These are phyloP conservation scores for Tephrocybe rancida DNA, from an alignment of 768 basidiomycete genomes.

Conservation along the genomic window DNA sequence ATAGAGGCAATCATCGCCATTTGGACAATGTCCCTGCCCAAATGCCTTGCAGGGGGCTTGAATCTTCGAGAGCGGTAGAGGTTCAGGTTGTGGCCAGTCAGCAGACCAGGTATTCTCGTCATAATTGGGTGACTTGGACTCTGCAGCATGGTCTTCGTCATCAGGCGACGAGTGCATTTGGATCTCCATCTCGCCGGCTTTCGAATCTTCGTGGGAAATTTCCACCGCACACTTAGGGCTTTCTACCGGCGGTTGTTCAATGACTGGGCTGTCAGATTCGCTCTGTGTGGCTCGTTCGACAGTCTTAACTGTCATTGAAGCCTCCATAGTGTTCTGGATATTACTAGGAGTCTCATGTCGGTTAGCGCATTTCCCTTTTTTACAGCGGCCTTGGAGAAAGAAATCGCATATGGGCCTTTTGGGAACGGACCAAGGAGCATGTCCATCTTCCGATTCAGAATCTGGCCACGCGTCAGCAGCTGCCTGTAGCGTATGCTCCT, in stretches of 20 bases:
- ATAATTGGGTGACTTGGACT: constrained; percentile 2
- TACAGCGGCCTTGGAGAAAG: constrained; percentile 3
- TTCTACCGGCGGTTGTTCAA: too few species aligned
- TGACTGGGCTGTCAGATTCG: too few species aligned
- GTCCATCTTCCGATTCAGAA: constrained; percentile 4
- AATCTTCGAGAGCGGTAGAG: constrained; percentile 12
- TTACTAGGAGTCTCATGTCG: constrained; percentile 3
- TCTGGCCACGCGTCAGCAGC: constrained; percentile 7
- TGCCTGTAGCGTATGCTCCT: not conserved
- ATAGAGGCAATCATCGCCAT: constrained; percentile 29
- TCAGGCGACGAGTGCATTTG: not conserved
- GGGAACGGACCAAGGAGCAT: constrained; percentile 6
- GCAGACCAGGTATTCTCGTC: constrained; percentile 19
- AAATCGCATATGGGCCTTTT: constrained; percentile 4
- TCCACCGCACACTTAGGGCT: too few species aligned
- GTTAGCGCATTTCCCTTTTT: constrained; percentile 1
- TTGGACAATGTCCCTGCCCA: constrained; percentile 35
- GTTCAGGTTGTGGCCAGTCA: constrained; percentile 18
- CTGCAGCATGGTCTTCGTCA: not conserved
- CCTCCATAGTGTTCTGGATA: too few species aligned
- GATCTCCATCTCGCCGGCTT: too few species aligned
- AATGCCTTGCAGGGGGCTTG: constrained; percentile 33
- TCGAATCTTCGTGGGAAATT: too few species aligned
- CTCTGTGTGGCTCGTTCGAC: too few species aligned
- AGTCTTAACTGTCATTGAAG: too few species aligned